Evolutionary conservation across 1,139 yeast species (phyloP).

Genomic region (Blastobotrys malaysiensis): DNA sequence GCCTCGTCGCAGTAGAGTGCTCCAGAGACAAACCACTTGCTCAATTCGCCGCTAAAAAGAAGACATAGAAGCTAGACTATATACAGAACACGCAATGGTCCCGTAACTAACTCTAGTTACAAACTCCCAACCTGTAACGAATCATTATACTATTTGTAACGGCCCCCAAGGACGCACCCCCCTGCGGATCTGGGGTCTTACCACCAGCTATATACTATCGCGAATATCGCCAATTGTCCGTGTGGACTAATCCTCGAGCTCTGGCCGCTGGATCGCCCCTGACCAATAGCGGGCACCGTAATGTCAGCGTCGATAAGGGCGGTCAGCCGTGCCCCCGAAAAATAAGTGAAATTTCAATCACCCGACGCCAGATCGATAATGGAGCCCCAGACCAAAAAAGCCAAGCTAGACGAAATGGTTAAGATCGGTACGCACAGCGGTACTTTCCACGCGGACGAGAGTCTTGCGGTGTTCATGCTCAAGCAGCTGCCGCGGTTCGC

Average conservation of each 20-base stretch:
- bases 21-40: constrained; percentile 25
- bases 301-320: not conserved
- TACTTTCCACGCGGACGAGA: constrained; percentile 94
- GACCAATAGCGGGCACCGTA: not conserved
- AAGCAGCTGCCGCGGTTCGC: constrained; percentile 63
- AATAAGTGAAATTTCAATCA: not conserved
- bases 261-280: constrained; percentile 32
- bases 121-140: too few relatives aligned
- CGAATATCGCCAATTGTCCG: too few relatives aligned
- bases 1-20: constrained; percentile 38
- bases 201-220: too few relatives aligned
- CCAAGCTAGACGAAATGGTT: constrained; percentile 17
- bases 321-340: not conserved
- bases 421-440: constrained; percentile 92
- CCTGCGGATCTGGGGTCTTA: too few relatives aligned
- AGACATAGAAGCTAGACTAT: too few relatives aligned
- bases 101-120: too few relatives aligned
- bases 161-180: too few relatives aligned
- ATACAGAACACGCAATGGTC: too few relatives aligned
- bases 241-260: too few relatives aligned
- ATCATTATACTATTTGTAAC: too few relatives aligned
- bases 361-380: not conserved
- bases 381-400: constrained; percentile 11
- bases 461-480: constrained; percentile 89
- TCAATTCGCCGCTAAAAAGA: constrained; percentile 20